Conservation (phyloP, 441 rosid species). For the Corymbia calophylla region DNA sequence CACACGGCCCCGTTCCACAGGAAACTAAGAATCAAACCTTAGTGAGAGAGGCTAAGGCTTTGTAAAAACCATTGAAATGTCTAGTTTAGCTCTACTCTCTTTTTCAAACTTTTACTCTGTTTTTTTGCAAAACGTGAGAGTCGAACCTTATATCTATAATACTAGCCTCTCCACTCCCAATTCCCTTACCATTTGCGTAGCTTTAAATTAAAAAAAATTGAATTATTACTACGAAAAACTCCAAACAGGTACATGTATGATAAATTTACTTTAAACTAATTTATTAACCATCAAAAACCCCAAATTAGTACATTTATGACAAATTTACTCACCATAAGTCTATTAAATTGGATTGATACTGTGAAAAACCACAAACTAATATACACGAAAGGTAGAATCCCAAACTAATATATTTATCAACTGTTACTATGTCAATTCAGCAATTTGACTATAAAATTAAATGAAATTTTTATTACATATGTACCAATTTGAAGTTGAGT, state of each 20-base stretch:
- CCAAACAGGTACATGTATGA: fast-evolving
- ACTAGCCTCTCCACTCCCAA: no score
- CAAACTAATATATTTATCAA: fast-evolving
- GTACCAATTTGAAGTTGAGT: fast-evolving
- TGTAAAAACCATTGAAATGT: neutral
- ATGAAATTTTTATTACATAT: fast-evolving
- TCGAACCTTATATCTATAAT: no score
- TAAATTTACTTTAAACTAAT: no score
- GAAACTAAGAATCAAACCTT: neutral
- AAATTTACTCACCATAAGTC: fast-evolving
- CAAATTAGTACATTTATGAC: no score
- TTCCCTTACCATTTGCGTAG: no score
- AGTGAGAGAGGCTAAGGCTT: neutral
- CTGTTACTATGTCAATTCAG: no score
- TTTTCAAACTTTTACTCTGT: no score
- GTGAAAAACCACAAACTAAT: fast-evolving
- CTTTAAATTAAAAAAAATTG: no score
- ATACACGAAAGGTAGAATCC: fast-evolving
- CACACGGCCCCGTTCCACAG: neutral
- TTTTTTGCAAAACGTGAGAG: no score
- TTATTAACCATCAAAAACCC: fast-evolving
- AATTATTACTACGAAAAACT: no score
- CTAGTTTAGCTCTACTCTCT: no score
- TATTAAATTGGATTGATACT: fast-evolving
- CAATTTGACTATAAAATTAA: fast-evolving